These are phyloP conservation scores for Durusdinium trenchii DNA, from an alignment of 73 alveolate species.

Conservation along the genomic window DNA sequence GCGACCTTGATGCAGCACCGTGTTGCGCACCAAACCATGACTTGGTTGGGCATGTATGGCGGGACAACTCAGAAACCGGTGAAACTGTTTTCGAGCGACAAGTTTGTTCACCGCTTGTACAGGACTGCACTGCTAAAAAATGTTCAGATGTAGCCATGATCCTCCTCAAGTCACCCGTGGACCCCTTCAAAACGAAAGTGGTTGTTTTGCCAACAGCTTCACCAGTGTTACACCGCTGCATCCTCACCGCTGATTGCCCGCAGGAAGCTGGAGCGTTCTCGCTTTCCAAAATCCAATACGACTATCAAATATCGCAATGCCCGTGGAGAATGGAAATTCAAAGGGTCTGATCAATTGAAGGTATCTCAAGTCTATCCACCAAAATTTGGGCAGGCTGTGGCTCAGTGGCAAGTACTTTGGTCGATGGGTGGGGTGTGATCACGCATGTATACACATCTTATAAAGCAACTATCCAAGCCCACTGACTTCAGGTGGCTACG, in stretches of 20 bases:
- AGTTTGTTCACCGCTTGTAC: not conserved
- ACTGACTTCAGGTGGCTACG: not conserved
- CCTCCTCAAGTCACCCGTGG: too few relatives aligned
- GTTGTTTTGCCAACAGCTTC: too few relatives aligned
- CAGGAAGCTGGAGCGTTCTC: slow-evolving; percentile 5
- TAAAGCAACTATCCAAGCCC: too few relatives aligned
- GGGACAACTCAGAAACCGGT: not conserved
- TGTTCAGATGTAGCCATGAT: too few relatives aligned
- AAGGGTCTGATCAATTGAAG: not conserved
- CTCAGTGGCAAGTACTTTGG: not conserved
- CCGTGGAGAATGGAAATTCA: not conserved
- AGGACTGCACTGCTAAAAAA: not conserved
- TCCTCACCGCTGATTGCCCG: not conserved
- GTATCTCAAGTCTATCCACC: not conserved
- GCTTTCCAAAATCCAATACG: not conserved
- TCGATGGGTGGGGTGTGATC: too few relatives aligned
- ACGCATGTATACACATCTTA: too few relatives aligned
- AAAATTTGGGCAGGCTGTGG: not conserved
- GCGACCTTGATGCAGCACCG: not conserved
- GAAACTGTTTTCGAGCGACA: not conserved
- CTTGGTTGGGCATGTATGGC: slow-evolving; percentile 13
- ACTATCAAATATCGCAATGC: not conserved
- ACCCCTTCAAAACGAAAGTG: too few relatives aligned
- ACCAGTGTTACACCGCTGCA: not conserved
- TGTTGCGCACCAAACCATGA: not conserved